Evolutionary conservation across 2,329 filamentous ascomycete genomes (phyloP), one percentile per base, ranked within the genome.

Genomic region (Fusarium nanum): DNA sequence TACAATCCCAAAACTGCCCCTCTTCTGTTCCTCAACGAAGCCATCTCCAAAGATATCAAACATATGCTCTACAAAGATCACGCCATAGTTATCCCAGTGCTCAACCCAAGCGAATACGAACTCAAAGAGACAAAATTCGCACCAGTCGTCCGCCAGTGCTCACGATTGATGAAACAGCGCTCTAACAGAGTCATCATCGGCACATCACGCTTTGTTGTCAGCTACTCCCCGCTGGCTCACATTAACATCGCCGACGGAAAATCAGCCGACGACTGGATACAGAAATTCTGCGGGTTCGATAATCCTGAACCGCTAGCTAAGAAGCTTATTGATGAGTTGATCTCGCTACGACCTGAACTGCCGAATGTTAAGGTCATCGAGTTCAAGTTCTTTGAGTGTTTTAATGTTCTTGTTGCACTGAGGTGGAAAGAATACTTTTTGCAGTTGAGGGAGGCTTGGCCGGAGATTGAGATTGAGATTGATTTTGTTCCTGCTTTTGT

Each of bases 81-180:
- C 16, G 5, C 16, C 5, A 64, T 64, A 6, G 30, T 34, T 2
- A 12, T 58, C 18, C 50, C 45, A 0, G 7, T 49, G 1, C 25
- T 44, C 7, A 22, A 45, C 5, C 59, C 61, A 7, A 30, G 20
- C 3, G 7, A 20, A 2, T 58, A 64, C 14, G 30, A 44, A 5
- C 4, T 45, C 13, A 32, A 20, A 14, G 11, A 37, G 18, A n/a
- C 7, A 12, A 10, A n/a, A 1, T 20, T 41, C 1, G 14, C 23
- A 1, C 40, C 18, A 1, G 16, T 7, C 1, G 14, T 49, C 16
- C 4, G 30, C 4, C 20, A 46, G 0, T 64, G 59, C 1, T 64
- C 50, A 6, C 7, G 12, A 2, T 22, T 56, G 13, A 64, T 64
- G 60, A 41, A 45, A 23, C 28, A 58, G n/a, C 25, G 30, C 34